These are phyloP conservation scores for Thalassiosira oceanica DNA, from an alignment of 352 stramenopile species.

Conservation along the genomic window DNA sequence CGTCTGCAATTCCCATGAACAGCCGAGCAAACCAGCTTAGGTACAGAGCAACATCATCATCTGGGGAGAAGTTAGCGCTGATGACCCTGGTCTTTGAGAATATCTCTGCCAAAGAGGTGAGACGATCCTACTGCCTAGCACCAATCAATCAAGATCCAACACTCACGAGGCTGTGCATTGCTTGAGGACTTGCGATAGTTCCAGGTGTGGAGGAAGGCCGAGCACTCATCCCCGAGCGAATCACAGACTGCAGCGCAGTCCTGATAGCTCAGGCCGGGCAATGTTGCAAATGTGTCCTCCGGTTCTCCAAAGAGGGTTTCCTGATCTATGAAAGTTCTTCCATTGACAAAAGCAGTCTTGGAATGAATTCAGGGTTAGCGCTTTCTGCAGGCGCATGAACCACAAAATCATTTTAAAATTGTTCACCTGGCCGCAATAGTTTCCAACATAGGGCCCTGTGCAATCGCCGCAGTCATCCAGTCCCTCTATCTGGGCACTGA, in stretches of 20 bases:
- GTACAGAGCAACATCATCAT: conserved; percentile 6
- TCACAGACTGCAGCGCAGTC: conserved; percentile 22
- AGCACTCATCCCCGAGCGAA: conserved; percentile 8
- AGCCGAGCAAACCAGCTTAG: no score
- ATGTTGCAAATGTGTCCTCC: conserved; percentile 11
- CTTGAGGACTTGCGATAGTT: conserved; percentile 10
- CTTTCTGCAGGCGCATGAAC: no score
- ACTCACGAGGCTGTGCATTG: background rate
- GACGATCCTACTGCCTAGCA: no score
- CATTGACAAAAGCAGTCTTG: conserved; percentile 17
- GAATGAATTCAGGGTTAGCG: no score
- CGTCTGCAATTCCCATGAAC: no score
- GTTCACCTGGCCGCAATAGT: background rate
- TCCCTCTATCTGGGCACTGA: conserved; percentile 11
- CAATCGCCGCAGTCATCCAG: conserved; percentile 23
- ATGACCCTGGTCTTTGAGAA: conserved; percentile 19
- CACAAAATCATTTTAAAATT: no score
- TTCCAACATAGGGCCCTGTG: background rate
- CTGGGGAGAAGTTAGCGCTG: background rate
- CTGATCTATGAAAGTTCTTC: conserved; percentile 24
- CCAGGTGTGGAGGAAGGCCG: conserved; percentile 22
- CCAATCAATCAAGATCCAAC: no score
- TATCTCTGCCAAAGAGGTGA: no score
- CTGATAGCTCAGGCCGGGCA: conserved; percentile 20
- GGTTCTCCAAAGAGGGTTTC: conserved; percentile 24